These are phyloP conservation scores for Metarhizium robertsii DNA, from an alignment of 2,329 filamentous ascomycete species.

Conservation along the genomic window DNA sequence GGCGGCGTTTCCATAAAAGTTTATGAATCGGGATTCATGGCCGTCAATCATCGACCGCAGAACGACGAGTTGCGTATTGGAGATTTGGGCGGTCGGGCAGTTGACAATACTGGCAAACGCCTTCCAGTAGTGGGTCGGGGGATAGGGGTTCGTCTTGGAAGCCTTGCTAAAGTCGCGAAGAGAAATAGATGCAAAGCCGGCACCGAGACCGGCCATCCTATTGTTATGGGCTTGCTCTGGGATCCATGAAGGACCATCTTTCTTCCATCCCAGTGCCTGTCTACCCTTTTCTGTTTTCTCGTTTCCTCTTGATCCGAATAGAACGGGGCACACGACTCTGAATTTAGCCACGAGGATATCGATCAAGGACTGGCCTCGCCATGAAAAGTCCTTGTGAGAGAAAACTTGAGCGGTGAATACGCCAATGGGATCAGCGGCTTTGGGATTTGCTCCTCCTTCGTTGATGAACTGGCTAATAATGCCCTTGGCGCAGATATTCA, in stretches of 20 bases:
- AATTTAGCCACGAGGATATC: constrained; percentile 84
- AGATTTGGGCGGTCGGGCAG: constrained; percentile 56
- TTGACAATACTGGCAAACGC: constrained; percentile 69
- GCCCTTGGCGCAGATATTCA: constrained; percentile 68
- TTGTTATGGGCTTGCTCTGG: constrained; percentile 67
- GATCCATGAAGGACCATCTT: constrained; percentile 49
- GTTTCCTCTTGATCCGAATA: constrained; percentile 74
- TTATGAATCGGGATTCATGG: constrained; percentile 65
- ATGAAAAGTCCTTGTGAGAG: constrained; percentile 56
- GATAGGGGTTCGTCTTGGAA: constrained; percentile 62
- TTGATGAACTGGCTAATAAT: constrained; percentile 61
- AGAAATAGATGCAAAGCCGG: constrained; percentile 75
- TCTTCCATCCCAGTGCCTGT: constrained; percentile 63
- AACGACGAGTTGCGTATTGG: constrained; percentile 64
- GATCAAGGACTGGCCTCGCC: constrained; percentile 59
- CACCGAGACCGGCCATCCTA: constrained; percentile 73
- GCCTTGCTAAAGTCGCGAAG: constrained; percentile 72
- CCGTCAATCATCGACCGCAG: constrained; percentile 63
- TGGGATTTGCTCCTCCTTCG: constrained; percentile 54
- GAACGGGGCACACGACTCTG: constrained; percentile 67
- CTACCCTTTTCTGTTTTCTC: constrained; percentile 65
- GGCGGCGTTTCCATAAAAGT: constrained; percentile 71
- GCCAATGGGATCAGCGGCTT: constrained; percentile 69
- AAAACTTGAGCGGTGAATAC: constrained; percentile 68
- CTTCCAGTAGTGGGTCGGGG: constrained; percentile 74